These are phyloP conservation scores for Hypseocharis bilobata DNA, from an alignment of 441 rosid genomes.

Conservation along the genomic window DNA sequence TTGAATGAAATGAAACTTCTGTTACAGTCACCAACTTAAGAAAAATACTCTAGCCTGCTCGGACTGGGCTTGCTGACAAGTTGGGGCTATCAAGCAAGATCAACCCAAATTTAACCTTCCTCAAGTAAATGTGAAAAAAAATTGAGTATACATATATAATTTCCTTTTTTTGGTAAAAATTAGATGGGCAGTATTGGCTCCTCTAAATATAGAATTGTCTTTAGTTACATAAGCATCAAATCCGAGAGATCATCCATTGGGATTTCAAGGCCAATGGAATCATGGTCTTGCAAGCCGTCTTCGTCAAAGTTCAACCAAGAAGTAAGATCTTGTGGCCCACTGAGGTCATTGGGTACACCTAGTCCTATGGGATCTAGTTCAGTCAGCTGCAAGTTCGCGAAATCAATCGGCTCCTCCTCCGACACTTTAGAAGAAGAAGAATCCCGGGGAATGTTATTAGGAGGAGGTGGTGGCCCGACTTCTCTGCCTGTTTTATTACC, in stretches of 20 bases:
- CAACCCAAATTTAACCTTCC: background rate
- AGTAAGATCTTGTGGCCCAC: constrained; percentile 30
- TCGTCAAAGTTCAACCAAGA: constrained; percentile 40
- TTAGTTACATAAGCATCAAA: constrained; percentile 24
- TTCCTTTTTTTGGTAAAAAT: too few relatives aligned
- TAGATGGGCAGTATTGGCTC: background rate
- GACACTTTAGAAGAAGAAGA: constrained; percentile 21
- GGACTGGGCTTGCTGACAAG: background rate
- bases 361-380: constrained; percentile 38
- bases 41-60: background rate
- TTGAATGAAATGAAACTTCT: too few relatives aligned
- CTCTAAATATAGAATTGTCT: constrained; percentile 25
- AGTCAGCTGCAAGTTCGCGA: constrained; percentile 24
- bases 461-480: constrained; percentile 13
- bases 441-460: constrained; percentile 12
- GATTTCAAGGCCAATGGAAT: constrained; percentile 36
- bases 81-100: background rate
- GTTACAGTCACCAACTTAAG: too few relatives aligned
- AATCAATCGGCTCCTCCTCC: constrained; percentile 21
- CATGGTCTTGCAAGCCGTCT: constrained; percentile 44
- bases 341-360: constrained; percentile 20
- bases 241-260: constrained; percentile 52
- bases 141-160: too few relatives aligned
- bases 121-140: background rate
- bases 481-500: constrained; percentile 24